A percentile compares a stretch with the other conserved stretches of the same genome.
Conservation (phyloP, 2,329 filamentous ascomycete genomes). For the Fusarium torreyae region DNA sequence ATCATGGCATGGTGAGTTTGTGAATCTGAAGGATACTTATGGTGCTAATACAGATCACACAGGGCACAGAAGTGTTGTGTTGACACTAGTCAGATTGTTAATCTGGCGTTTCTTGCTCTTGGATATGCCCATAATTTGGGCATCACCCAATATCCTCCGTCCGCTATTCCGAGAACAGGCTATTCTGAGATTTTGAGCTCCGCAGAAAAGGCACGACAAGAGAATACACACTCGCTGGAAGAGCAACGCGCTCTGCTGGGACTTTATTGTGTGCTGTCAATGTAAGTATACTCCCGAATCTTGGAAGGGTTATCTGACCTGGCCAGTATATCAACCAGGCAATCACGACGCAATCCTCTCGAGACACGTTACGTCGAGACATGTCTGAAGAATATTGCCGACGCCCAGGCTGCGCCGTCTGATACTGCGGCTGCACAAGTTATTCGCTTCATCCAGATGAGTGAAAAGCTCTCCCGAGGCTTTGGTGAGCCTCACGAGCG, state of each 20-base stretch:
- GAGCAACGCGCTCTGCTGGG: conserved; percentile 59
- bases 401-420: conserved; percentile 45
- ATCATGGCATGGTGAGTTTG: conserved; percentile 61
- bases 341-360: conserved; percentile 54
- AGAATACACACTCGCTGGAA: conserved; percentile 53
- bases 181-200: conserved; percentile 28
- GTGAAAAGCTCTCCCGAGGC: conserved; percentile 54
- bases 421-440: conserved; percentile 56
- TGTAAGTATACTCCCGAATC: conserved; percentile 49
- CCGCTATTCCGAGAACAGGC: conserved; percentile 20
- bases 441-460: conserved; percentile 55
- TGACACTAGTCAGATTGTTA: conserved; percentile 55
- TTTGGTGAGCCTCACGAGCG: conserved; percentile 53
- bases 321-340: conserved; percentile 56
- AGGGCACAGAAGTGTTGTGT: conserved; percentile 57
- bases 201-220: conserved; percentile 33
- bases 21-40: too few species aligned
- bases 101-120: conserved; percentile 58
- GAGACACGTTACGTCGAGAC: conserved; percentile 53
- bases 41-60: not conserved
- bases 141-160: conserved; percentile 47
- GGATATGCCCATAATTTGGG: conserved; percentile 60
- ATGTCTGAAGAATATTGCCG: conserved; percentile 53
- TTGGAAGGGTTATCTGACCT: not conserved
- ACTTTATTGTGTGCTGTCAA: conserved; percentile 58